Base-by-base conservation (phyloP, 116 monocot species). In the Papilionanthe hybrid region DNA sequence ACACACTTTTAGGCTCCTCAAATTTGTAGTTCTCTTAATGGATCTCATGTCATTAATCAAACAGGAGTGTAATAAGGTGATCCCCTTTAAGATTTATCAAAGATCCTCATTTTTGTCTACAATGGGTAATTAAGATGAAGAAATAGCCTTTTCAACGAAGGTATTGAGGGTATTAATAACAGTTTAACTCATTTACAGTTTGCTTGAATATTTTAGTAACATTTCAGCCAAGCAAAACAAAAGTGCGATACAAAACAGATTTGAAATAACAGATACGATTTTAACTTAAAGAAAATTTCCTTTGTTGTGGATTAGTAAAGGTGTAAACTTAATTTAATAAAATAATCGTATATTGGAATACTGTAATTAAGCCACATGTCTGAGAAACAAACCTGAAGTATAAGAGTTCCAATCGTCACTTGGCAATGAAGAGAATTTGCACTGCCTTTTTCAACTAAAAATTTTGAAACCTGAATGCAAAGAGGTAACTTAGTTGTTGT, bases 361-460 rank as follows among this genome's bases (percentile, higher is more conserved):
- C 63, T 71, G 44, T n/a, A 66, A 23, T 28, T n/a, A 66, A 18
- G 57, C 42, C 28, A n/a, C 22, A 30, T 20, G 32, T 3, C 27
- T 57, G 57, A 4, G 75, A 79, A 17, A 15, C 86, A 85, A 83
- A 97, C 97, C 97, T 98, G 97, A 80, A 98, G 91, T 88, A 98
- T 98, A 47, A 98, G 91, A 55, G 97, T 98, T 37, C 97, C 97
- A 79, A 98, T 92, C 68, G 91, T 94, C 49, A 98, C 94, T 93
- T 98, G 97, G 84, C 92, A 92, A 91, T 94, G 78, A 82, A 94
- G 87, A 76, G 85, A 76, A 85, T 87, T 94, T 29, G 80, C 88
- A 77, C 83, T 92, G 77, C 80, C 89, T 87, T 78, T 98, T 83
- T 94, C 97, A 45, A 90, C 87, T 43, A 98, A 78, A 87, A 92